phyloP scores from a whole-genome alignment of 208 protist genomes.

The Leishmania major region DNA sequence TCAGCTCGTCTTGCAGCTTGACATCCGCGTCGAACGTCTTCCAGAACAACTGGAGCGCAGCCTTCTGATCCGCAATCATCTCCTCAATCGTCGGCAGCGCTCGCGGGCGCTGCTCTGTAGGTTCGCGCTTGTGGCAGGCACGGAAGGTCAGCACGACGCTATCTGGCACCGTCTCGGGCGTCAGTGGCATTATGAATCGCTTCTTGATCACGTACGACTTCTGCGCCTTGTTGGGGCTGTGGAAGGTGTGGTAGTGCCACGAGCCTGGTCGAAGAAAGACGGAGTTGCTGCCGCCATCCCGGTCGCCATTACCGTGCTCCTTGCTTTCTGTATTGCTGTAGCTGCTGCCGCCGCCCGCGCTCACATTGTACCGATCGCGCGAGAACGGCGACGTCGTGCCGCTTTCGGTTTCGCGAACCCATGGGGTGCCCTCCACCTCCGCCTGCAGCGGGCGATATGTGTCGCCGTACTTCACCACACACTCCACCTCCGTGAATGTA shows the following conservation, averaged over 20 bases:
- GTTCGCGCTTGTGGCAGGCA: constrained; percentile 49
- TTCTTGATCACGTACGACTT: constrained; percentile 68
- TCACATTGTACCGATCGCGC: constrained; percentile 26
- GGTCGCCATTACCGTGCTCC: constrained; percentile 10
- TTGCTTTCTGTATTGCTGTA: constrained; percentile 26
- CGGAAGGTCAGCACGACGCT: constrained; percentile 67
- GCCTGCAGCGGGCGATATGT: constrained; percentile 23
- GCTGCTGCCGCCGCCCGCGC: constrained; percentile 13
- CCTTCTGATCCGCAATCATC: constrained; percentile 50
- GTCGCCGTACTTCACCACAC: constrained; percentile 54
- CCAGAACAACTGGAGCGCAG: constrained; percentile 69
- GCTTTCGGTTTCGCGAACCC: constrained; percentile 14
- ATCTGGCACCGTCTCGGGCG: constrained; percentile 45
- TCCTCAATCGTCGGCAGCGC: constrained; percentile 39
- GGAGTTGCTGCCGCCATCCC: constrained; percentile 2
- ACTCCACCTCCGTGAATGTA: constrained; percentile 63
- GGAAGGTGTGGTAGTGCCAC: constrained; percentile 30
- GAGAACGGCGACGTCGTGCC: constrained; percentile 12
- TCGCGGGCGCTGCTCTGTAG: constrained; percentile 16
- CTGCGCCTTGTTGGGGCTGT: constrained; percentile 20
- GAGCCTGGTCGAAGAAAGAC: constrained; percentile 11
- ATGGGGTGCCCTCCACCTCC: constrained; percentile 31
- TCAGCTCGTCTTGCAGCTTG: constrained; percentile 82
- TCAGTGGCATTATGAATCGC: constrained; percentile 59
- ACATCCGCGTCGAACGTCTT: constrained; percentile 70